A percentile compares a stretch with the other conserved stretches of the same genome.
These are phyloP conservation scores for Parietaria judaica DNA, from an alignment of 306 rosid species.

Conservation along the genomic window DNA sequence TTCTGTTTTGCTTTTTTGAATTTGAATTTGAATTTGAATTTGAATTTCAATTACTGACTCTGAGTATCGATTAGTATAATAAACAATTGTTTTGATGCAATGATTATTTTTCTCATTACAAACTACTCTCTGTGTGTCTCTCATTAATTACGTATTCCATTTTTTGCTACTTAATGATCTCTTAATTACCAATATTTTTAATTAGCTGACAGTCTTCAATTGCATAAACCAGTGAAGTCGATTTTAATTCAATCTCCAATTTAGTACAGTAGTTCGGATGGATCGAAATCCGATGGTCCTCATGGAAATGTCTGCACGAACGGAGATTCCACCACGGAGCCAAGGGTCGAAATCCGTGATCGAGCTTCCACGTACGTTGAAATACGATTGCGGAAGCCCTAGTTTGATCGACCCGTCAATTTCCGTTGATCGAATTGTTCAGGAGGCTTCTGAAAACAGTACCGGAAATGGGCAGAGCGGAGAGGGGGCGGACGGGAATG, in stretches of 20 bases:
- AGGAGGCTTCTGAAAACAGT: slow-evolving; percentile 26
- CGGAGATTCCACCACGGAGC: slow-evolving; percentile 28
- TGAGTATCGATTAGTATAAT: too few relatives aligned
- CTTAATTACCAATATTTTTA: too few relatives aligned
- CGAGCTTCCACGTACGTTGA: slow-evolving; percentile 42
- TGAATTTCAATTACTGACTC: too few relatives aligned
- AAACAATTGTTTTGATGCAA: too few relatives aligned
- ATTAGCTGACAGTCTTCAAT: slow-evolving; percentile 46
- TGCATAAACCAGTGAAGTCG: slow-evolving; percentile 33
- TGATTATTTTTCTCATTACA: too few relatives aligned
- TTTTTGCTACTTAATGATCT: too few relatives aligned
- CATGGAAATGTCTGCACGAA: slow-evolving; percentile 33
- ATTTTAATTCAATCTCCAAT: slow-evolving; percentile 5
- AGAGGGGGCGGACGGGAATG: slow-evolving; percentile 27
- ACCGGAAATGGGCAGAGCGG: slow-evolving; percentile 27
- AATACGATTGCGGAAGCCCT: slow-evolving; percentile 49
- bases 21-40: too few relatives aligned
- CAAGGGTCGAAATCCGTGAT: slow-evolving; percentile 30
- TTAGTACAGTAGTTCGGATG: slow-evolving; percentile 45
- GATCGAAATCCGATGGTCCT: slow-evolving; percentile 38
- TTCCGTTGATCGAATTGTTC: slow-evolving; percentile 27
- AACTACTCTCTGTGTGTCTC: too few relatives aligned
- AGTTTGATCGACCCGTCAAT: slow-evolving; percentile 27
- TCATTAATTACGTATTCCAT: too few relatives aligned
- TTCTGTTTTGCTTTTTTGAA: too few relatives aligned